phyloP scores from a whole-genome alignment of 106 monocot genomes.

The Apostasia ramifera region DNA sequence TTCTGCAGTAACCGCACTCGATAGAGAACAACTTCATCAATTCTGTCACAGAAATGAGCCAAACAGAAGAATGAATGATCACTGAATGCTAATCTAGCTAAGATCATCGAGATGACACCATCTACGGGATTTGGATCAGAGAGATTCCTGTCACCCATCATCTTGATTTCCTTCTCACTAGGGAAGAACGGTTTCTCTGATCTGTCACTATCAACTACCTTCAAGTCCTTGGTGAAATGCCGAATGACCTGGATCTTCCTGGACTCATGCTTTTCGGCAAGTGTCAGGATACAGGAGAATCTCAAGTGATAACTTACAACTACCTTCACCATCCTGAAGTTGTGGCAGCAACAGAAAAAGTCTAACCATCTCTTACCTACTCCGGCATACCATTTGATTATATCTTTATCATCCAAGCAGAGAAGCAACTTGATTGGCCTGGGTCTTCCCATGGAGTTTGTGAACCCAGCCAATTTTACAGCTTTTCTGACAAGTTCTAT shows the following conservation, averaged over 20 bases:
- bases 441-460: constrained; percentile 89
- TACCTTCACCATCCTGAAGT: constrained; percentile 85
- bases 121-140: constrained; percentile 87
- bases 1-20: constrained; percentile 80
- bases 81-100: constrained; percentile 54
- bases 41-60: constrained; percentile 80
- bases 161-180: constrained; percentile 82
- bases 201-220: constrained; percentile 39
- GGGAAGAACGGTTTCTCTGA: constrained; percentile 48
- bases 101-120: constrained; percentile 65
- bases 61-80: constrained; percentile 38
- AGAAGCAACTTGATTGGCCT: constrained; percentile 82
- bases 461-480: constrained; percentile 75
- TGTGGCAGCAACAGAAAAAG: constrained; percentile 87
- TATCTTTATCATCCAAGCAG: constrained; percentile 80
- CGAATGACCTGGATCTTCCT: constrained; percentile 75
- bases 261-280: constrained; percentile 89
- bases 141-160: constrained; percentile 77
- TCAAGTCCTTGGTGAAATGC: constrained; percentile 91
- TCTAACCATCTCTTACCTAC: constrained; percentile 84
- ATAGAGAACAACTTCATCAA: constrained; percentile 48
- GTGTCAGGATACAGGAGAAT: constrained; percentile 88
- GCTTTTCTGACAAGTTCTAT: constrained; percentile 68
- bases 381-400: constrained; percentile 95
- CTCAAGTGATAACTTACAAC: constrained; percentile 85